Conservation (phyloP, 2,329 filamentous ascomycete genomes). For the Chrysoporthe cubensis region DNA sequence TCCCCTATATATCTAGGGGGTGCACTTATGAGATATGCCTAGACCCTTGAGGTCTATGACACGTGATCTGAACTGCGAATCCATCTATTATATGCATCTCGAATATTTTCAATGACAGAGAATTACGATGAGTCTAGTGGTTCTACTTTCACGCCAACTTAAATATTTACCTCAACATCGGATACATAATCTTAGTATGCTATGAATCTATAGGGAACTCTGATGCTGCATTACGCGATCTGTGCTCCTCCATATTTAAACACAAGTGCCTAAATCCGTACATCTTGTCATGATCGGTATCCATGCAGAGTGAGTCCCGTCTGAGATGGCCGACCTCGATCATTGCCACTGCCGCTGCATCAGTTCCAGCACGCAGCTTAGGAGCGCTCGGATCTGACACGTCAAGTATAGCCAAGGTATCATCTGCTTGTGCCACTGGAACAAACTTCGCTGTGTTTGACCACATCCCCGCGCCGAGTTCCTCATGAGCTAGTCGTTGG, state of each 20-base stretch:
- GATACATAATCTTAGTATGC: background rate
- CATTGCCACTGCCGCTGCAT: background rate
- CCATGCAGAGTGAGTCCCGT: conserved; percentile 8
- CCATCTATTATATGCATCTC: background rate
- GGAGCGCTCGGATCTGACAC: background rate
- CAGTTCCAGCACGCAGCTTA: background rate
- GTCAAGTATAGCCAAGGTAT: background rate
- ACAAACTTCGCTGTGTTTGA: background rate
- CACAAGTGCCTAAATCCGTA: background rate
- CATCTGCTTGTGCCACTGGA: background rate
- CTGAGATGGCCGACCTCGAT: background rate
- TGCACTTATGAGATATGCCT: no score
- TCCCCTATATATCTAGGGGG: no score
- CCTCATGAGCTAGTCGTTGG: conserved; percentile 9
- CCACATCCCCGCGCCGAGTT: background rate
- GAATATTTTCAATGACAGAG: background rate
- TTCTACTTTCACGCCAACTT: background rate
- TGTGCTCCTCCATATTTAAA: background rate
- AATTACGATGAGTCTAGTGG: background rate
- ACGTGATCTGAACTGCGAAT: no score
- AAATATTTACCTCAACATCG: background rate
- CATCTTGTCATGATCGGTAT: background rate
- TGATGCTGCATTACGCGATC: background rate
- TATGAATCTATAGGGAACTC: background rate
- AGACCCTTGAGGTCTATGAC: no score